Conservation (phyloP, 2,329 filamentous ascomycete species). For the Penicillium sp. region DNA sequence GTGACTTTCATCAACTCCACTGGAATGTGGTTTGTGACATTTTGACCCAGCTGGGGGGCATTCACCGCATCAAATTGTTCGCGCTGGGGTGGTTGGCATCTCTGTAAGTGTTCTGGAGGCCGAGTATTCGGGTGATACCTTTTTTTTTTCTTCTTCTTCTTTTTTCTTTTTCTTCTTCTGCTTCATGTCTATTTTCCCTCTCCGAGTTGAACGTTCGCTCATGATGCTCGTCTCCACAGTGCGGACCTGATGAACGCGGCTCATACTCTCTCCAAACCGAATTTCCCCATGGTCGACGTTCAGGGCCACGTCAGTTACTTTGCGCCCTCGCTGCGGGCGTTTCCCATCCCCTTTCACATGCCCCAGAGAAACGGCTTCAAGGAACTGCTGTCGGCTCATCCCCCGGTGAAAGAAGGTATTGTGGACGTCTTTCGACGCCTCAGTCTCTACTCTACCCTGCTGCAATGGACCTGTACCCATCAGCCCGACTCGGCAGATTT, state of each 20-base stretch:
- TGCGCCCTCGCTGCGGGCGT: background rate
- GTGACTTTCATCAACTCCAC: slow-evolving; percentile 1
- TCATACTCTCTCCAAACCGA: slow-evolving; percentile 1
- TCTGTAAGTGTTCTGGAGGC: background rate
- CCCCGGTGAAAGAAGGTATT: background rate
- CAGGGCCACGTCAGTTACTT: background rate
- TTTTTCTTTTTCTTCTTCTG: background rate
- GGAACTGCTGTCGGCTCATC: background rate
- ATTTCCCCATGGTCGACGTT: background rate
- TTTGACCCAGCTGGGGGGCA: background rate
- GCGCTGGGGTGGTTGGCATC: background rate
- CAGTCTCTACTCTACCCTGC: background rate
- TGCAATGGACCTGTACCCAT: background rate
- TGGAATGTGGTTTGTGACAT: background rate
- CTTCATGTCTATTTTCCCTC: too few species aligned
- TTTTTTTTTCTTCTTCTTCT: too few species aligned
- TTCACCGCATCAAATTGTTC: background rate
- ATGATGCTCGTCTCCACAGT: background rate
- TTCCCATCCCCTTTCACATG: background rate
- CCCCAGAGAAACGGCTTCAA: background rate
- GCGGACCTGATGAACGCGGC: background rate
- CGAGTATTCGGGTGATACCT: background rate
- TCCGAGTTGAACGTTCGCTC: too few species aligned
- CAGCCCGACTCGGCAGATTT: background rate
- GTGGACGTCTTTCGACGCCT: background rate